Evolutionary conservation across 2,329 filamentous ascomycete species (phyloP), one percentile per base, ranked within the genome.

Genomic region (Gremmenia infestans): DNA sequence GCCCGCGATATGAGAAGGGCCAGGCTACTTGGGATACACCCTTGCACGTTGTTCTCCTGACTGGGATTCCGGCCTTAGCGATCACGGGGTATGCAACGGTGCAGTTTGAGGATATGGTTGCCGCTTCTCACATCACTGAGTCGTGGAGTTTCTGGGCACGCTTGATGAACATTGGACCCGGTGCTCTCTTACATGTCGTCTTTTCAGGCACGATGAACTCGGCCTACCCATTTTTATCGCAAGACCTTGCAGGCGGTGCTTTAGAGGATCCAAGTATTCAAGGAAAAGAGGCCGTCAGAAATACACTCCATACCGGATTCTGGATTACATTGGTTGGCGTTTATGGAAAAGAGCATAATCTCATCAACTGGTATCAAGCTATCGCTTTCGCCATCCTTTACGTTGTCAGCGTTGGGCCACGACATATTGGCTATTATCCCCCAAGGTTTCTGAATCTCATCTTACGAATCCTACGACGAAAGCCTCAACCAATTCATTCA

Each of bases 381-480:
- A 46, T 63, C 14, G 36, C 59, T 4, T 65, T 67, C 22, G 54
- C 60, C 12, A n/a, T 64, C 35, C 57, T 68, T 19, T 66, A 66
- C 37, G 52, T 64, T 46, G 51, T 61, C 37, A 59, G 59, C 40
- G 56, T 66, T 15, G 66, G 66, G 2, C 64, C 64, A 39, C 63
- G 57, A 50, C 63, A 66, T 22, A 68, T 68, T 25, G 60, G 60
- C 8, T 63, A 62, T 28, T 68, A 67, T 48, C 58, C 62, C 32
- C 62, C 62, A 32, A 50, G 63, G 49, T 22, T 64, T 22, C 28
- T 65, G 1, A 67, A 64, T 42, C 49, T 65, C 36, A 36, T 64
- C 11, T 43, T 48, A 11, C 46, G 53, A 15, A 15, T 64, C n/a
- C 28, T 60, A 15, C 60, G 65, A 3, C 57, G 60, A 19, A 62